phyloP scores from a whole-genome alignment of 148 eudicot genomes.

The Cornus controversa region DNA sequence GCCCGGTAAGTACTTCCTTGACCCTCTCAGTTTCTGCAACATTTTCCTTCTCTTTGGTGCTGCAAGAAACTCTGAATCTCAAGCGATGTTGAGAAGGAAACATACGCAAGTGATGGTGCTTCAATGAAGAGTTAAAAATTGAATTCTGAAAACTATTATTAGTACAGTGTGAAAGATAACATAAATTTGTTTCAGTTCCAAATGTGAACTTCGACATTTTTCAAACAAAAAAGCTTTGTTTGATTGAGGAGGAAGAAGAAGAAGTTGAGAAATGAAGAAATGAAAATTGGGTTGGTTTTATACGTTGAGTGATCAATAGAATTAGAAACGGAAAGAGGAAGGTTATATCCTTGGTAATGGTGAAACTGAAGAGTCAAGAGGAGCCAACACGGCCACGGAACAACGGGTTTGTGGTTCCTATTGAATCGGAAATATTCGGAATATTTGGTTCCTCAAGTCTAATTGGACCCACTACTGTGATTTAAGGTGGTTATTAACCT shows the following conservation, averaged over 20 bases:
- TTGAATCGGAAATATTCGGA: background rate
- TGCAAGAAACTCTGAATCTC: constrained; percentile 35
- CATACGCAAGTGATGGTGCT: constrained; percentile 4
- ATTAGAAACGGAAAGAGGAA: background rate
- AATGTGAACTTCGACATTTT: constrained; percentile 50
- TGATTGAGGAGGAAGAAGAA: background rate
- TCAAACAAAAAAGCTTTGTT: background rate
- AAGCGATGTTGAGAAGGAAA: constrained; percentile 24
- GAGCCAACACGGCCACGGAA: constrained; percentile 18
- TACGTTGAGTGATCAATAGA: background rate
- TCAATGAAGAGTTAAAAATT: constrained; percentile 16
- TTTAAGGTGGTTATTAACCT: too few relatives aligned
- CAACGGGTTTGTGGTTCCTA: constrained; percentile 15
- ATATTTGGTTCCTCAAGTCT: background rate
- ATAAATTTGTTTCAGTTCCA: constrained; percentile 21
- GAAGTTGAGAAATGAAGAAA: background rate
- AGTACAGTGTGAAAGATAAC: constrained; percentile 7
- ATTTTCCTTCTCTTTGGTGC: constrained; percentile 45
- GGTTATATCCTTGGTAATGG: too few relatives aligned
- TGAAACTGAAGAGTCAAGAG: constrained; percentile 1
- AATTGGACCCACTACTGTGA: too few relatives aligned
- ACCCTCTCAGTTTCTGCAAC: constrained; percentile 23
- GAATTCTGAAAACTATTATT: constrained; percentile 11
- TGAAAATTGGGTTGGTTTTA: background rate
- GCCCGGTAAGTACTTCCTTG: constrained; percentile 22